Base-by-base conservation (phyloP, 2,329 filamentous ascomycete species). In the Zymoseptoria pseudotritici region DNA sequence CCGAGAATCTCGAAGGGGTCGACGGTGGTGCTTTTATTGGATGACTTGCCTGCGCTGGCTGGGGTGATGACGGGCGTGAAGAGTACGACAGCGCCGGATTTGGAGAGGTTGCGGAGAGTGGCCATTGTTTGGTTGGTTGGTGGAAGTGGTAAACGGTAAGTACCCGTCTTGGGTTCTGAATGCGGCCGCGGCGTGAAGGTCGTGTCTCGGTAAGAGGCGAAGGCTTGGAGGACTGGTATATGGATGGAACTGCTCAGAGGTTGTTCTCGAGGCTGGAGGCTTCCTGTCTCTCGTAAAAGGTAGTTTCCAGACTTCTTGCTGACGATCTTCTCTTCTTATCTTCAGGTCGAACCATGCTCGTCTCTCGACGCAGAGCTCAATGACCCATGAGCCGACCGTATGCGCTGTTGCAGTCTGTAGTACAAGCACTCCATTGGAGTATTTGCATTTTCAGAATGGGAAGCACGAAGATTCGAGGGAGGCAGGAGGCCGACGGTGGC, bases 1-100 rank as follows among this genome's bases (percentile, higher is more conserved):
- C 88, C 89, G 19, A 92, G 77, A 13, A 82, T 80, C 72, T 91
- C 88, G 69, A 91, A 91, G 0, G 88, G 89, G 70, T 92, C 89
- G 67, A 75, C 78, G 52, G 78, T 76, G 52, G 75, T 66, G 64
- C 74, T 74, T 61, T 72, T 74, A 65, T 74, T 76, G 63, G 75
- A 69, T 53, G 78, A 82, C 21, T 78, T 57, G 10, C 60, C 59
- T 50, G 59, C 19, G 29, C 57, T 56, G 42, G 65, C 53, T 29
- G 66, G 66, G 6, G 63, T 61, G 8, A 73, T 65, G 20, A 70
- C 68, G 10, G 78, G 79, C 1, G 78, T 79, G 67, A 80, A 77
- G 19, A 80, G 72, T 0, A 79, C 72, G 51, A 81, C 73, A 8
- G 73, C 63, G 46, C 76, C 72, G 4, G 74, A 71, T 56, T 73